Conservation (phyloP, 2,329 filamentous ascomycete genomes). For the Blastomyces gilchristii region DNA sequence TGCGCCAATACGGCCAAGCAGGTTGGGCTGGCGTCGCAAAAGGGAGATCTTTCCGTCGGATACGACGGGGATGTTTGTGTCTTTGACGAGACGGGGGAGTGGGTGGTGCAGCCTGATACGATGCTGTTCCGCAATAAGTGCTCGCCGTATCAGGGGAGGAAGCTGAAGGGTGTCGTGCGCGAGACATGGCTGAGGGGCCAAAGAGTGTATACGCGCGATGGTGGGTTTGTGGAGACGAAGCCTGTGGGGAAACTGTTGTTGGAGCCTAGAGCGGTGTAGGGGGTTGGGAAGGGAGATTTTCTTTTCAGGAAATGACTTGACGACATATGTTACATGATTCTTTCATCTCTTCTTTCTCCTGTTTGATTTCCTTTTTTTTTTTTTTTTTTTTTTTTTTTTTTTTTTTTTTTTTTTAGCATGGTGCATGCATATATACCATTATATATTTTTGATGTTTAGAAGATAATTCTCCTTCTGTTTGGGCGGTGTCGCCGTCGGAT, state of each 20-base stretch:
- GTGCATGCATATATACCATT: neutral
- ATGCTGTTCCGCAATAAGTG: slow-evolving; percentile 95
- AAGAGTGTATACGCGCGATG: slow-evolving; percentile 59
- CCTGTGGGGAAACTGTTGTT: slow-evolving; percentile 29
- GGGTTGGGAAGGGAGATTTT: slow-evolving; percentile 13
- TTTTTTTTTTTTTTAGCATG: neutral
- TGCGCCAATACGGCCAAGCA: slow-evolving; percentile 77
- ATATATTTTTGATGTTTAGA: neutral
- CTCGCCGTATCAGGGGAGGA: slow-evolving; percentile 77
- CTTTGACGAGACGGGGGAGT: slow-evolving; percentile 75
- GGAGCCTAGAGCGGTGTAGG: slow-evolving; percentile 15
- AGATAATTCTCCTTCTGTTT: neutral
- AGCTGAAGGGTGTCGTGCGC: slow-evolving; percentile 63
- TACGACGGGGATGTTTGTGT: slow-evolving; percentile 87
- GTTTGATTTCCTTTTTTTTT: neutral
- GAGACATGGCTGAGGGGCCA: slow-evolving; percentile 78
- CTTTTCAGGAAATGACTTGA: neutral
- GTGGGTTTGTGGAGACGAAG: slow-evolving; percentile 28
- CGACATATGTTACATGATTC: neutral
- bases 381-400: too few relatives aligned
- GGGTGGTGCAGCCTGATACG: slow-evolving; percentile 60
- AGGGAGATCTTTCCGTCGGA: slow-evolving; percentile 70
- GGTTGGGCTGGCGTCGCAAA: slow-evolving; percentile 69
- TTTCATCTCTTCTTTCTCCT: neutral
- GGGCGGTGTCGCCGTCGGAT: neutral